Conservation (phyloP, 768 basidiomycete species). For the Asterophora parasitica region DNA sequence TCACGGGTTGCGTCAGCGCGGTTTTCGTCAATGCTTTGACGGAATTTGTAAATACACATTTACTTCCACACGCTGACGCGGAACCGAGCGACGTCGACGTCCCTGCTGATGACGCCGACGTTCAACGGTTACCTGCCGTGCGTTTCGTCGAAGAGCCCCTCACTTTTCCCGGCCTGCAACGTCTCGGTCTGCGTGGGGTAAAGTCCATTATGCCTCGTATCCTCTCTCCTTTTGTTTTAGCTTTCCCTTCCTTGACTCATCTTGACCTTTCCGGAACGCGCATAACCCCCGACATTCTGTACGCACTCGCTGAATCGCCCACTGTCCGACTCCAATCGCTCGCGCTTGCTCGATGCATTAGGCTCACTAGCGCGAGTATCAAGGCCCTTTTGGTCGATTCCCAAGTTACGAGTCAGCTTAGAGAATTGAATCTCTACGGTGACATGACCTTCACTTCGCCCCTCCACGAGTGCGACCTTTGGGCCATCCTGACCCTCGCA, state of each 20-base stretch:
- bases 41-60: constrained; percentile 72
- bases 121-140: constrained; percentile 24
- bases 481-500: constrained; percentile 60
- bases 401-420: constrained; percentile 54
- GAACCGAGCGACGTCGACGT: constrained; percentile 40
- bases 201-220: constrained; percentile 69
- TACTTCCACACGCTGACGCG: constrained; percentile 38
- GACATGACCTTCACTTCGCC: constrained; percentile 80
- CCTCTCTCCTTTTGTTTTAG: constrained; percentile 68
- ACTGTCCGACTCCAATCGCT: constrained; percentile 73
- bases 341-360: constrained; percentile 81
- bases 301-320: constrained; percentile 53
- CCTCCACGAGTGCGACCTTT: constrained; percentile 60
- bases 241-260: constrained; percentile 84
- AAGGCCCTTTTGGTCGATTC: constrained; percentile 67
- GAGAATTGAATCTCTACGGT: constrained; percentile 85
- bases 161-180: constrained; percentile 63
- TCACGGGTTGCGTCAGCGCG: constrained; percentile 92
- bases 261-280: constrained; percentile 92
- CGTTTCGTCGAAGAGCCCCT: constrained; percentile 47
- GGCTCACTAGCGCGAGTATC: constrained; percentile 76
- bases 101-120: constrained; percentile 25
- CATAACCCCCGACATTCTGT: constrained; percentile 68
- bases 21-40: constrained; percentile 84
- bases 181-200: constrained; percentile 78